Evolutionary conservation across 139 green algal genomes (phyloP), one percentile per base, ranked within the genome.

Genomic region (Volvox reticuliferus): DNA sequence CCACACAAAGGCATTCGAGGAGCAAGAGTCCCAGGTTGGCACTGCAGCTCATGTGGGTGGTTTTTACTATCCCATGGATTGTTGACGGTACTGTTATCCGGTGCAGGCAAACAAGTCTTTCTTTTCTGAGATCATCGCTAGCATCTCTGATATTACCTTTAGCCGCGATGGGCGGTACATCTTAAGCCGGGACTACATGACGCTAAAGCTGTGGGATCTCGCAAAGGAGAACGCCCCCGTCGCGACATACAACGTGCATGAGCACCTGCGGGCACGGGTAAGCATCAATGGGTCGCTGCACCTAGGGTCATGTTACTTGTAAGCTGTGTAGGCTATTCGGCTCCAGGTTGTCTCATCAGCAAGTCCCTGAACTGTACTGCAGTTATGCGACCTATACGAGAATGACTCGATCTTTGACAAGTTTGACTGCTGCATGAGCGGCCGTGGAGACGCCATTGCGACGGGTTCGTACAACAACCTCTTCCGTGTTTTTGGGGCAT

Each of bases 391-490:
- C 92, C 93, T 99, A 89, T 99, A 99, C 92, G 98, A 99, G 94
- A 99, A 98, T 89, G 98, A 99, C 94, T 97, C 93, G 92, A 99
- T 99, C 82, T 99, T 99, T 88, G 98, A 99, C 95, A 99, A 99
- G 95, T 99, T 99, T 91, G 98, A 99, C 93, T 99, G 97, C 93
- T 96, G 92, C 86, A 93, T 99, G 73, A 98, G 95, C 81, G 96
- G 96, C 18, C 91, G 96, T 30, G 97, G 98, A 73, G 88, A 93
- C 65, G 89, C 95, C 71, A 93, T 98, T n/a, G 96, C 96, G 37
- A 99, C 97, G 30, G 98, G 98, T 33, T 99, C 97, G 30, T 99
- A 99, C 96, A 98, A 96, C 88, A 98, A 98, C 94, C 93, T 96
- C 35, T 99, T 99, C 94, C 94, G 95, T 77, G 96, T 98, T 22